Evolutionary conservation across 768 basidiomycete genomes (phyloP).

Genomic region (Suillus alpinus): DNA sequence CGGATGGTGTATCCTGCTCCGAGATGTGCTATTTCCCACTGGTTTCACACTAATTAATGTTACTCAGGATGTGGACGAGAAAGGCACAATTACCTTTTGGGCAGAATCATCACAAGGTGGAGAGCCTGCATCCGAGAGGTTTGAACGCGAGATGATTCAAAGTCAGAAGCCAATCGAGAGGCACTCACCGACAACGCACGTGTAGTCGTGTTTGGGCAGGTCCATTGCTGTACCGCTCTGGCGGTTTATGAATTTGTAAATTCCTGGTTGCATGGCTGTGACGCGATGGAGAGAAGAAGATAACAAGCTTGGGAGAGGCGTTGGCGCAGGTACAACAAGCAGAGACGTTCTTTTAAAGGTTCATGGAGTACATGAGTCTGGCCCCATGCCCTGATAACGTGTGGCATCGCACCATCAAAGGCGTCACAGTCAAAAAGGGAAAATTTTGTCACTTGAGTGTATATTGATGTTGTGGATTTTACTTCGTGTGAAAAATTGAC

Average conservation of each 20-base stretch:
- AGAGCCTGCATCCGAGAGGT: constrained; percentile 19
- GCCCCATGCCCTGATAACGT: not conserved
- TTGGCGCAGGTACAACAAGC: not conserved
- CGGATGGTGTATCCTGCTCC: constrained; percentile 30
- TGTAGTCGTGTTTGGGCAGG: constrained; percentile 19
- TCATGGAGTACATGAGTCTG: not conserved
- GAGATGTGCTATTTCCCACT: constrained; percentile 29
- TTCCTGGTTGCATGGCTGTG: constrained; percentile 24
- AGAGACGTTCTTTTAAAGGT: not conserved
- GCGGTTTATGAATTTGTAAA: constrained; percentile 28
- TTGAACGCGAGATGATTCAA: not conserved
- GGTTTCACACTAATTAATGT: not conserved
- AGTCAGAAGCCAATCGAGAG: not conserved
- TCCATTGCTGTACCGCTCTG: constrained; percentile 33
- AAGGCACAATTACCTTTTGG: constrained; percentile 22
- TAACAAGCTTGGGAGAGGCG: not conserved
- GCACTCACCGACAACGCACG: constrained; percentile 17
- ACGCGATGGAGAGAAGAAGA: not conserved
- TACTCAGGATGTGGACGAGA: not conserved
- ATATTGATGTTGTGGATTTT: not conserved
- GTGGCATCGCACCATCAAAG: not conserved
- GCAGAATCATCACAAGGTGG: constrained; percentile 26
- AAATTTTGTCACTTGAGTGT: not conserved
- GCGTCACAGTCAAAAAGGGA: not conserved
- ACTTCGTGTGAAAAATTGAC: too few species aligned